Conservation (phyloP, 495 filamentous ascomycete genomes). For the Tuber magnatum region DNA sequence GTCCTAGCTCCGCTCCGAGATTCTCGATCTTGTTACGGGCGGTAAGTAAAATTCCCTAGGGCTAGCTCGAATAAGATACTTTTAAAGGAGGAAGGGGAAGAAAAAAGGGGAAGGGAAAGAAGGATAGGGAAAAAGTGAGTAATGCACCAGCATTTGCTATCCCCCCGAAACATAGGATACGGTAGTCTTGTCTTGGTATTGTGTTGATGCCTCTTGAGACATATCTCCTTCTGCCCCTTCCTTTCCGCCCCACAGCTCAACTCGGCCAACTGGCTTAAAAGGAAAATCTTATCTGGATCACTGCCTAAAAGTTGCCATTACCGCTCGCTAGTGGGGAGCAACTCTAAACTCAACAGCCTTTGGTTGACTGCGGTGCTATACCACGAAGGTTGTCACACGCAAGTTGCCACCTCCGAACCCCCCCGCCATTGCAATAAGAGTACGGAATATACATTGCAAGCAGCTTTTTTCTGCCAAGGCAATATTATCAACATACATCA, state of each 20-base stretch:
- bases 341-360: background rate
- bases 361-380: background rate
- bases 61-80: background rate
- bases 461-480: background rate
- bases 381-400: background rate
- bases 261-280: constrained; percentile 11
- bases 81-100: background rate
- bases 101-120: constrained; percentile 4
- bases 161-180: constrained; percentile 12
- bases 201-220: constrained; percentile 34
- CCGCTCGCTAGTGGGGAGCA: background rate
- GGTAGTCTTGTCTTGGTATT: constrained; percentile 22
- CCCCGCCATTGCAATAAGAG: background rate
- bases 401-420: background rate
- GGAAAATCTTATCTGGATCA: constrained; percentile 25
- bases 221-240: constrained; percentile 22
- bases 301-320: constrained; percentile 15
- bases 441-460: background rate
- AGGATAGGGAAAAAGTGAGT: constrained; percentile 27
- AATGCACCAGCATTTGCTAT: constrained; percentile 4
- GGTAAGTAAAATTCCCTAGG: background rate
- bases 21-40: background rate
- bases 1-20: background rate
- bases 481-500: background rate
- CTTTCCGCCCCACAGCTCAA: constrained; percentile 14